Evolutionary conservation across 2,329 filamentous ascomycete genomes (phyloP).

Genomic region (Colletotrichum tropicale): DNA sequence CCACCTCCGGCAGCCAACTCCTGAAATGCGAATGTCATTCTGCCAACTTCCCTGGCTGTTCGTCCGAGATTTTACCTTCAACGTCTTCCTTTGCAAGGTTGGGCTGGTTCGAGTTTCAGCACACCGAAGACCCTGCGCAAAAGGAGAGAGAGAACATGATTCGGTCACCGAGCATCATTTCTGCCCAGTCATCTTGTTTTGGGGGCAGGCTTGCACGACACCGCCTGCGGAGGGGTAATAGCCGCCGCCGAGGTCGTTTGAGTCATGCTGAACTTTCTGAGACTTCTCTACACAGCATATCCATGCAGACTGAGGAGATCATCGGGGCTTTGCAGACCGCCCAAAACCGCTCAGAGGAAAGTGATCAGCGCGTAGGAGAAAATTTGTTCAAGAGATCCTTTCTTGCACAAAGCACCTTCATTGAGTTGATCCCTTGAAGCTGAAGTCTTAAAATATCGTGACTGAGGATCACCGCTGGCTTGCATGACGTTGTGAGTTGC

Average conservation of each 20-base stretch:
- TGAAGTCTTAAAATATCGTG: not conserved
- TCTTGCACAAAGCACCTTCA: not conserved
- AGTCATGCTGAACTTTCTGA: not conserved
- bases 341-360: not conserved
- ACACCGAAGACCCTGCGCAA: not conserved
- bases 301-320: not conserved
- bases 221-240: not conserved
- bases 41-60: not conserved
- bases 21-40: not conserved
- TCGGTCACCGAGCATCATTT: not conserved
- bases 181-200: not conserved
- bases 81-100: not conserved
- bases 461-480: not conserved
- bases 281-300: not conserved
- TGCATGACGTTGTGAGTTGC: not conserved
- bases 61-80: not conserved
- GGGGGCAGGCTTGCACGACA: not conserved
- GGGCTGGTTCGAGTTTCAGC: not conserved
- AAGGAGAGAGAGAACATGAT: not conserved
- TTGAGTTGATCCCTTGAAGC: not conserved
- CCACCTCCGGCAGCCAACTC: not conserved
- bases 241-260: not conserved
- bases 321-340: not conserved
- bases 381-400: not conserved
- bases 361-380: not conserved